phyloP scores from a whole-genome alignment of 225 moss, liverwort and hornwort genomes.

The Climacium dendroides region DNA sequence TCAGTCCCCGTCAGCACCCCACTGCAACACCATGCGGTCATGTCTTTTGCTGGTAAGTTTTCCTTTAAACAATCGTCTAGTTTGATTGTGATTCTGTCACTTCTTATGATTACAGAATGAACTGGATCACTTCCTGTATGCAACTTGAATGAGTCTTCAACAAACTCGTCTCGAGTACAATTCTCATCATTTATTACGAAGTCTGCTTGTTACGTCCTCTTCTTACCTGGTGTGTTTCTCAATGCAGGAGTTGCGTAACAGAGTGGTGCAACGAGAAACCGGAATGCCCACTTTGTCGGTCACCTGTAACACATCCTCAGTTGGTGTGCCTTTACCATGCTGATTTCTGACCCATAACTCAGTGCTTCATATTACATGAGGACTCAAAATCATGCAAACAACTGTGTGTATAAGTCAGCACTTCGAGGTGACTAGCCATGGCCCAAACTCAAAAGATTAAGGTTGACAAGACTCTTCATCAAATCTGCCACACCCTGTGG shows the following conservation, averaged over 20 bases:
- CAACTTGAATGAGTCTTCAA: neutral
- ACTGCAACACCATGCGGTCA: slow-evolving; percentile 98
- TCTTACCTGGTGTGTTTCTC: neutral
- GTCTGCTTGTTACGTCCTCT: neutral
- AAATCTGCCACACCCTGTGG: neutral
- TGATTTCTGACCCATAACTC: slow-evolving; percentile 44
- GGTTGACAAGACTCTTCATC: neutral
- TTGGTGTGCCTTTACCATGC: slow-evolving; percentile 91
- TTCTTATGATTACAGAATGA: neutral
- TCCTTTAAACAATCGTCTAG: neutral
- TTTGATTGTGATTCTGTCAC: neutral
- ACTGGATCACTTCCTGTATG: neutral
- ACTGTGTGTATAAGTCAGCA: neutral
- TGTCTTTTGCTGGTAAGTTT: slow-evolving; percentile 80
- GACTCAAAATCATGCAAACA: neutral
- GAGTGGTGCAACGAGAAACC: slow-evolving; percentile 99
- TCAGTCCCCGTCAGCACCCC: slow-evolving; percentile 84
- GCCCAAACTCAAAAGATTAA: neutral
- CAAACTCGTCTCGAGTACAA: neutral
- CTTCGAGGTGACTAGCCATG: neutral
- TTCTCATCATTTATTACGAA: neutral
- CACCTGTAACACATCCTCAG: slow-evolving; percentile 75
- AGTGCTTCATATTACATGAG: neutral
- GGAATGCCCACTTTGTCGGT: slow-evolving; percentile 89
- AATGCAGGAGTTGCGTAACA: slow-evolving; percentile 83